phyloP scores from a whole-genome alignment of 805 yeast genomes.

The Cyberlindnera nakhonratchasimensis region DNA sequence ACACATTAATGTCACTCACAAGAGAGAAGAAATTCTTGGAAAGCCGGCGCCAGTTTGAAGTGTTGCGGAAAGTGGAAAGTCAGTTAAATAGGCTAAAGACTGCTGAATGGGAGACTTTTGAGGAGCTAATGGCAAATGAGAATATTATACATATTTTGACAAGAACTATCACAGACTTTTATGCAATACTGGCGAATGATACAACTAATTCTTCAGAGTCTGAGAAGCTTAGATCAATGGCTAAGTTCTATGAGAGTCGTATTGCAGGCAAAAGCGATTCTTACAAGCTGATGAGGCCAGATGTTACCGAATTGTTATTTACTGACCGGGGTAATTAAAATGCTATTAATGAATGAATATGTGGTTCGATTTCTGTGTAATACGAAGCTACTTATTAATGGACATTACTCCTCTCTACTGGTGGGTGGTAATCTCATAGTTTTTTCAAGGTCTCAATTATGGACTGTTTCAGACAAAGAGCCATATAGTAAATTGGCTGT shows the following conservation, averaged over 20 bases:
- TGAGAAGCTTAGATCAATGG: conserved; percentile 3
- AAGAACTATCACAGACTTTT: conserved; percentile 11
- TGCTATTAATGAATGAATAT: no score
- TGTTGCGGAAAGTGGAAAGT: conserved; percentile 2
- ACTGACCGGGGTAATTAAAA: background rate
- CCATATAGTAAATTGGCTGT: no score
- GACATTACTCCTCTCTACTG: no score
- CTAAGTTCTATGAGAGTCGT: conserved; percentile 2
- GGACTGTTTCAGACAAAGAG: no score
- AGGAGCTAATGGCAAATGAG: conserved; percentile 14
- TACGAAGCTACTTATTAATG: no score
- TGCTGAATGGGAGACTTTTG: conserved; percentile 16
- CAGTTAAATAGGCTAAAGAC: conserved; percentile 8
- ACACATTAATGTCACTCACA: conserved; percentile 7
- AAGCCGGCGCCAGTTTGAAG: conserved; percentile 5
- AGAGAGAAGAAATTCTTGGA: conserved; percentile 8
- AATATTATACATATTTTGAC: conserved; percentile 10
- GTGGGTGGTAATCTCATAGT: no score
- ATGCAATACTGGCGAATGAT: conserved; percentile 7
- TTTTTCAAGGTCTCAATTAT: no score
- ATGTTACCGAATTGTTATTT: conserved; percentile 1
- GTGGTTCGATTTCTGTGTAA: no score
- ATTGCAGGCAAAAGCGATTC: background rate
- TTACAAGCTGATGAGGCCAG: conserved; percentile 5
- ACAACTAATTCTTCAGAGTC: conserved; percentile 5